A percentile compares a stretch with the other conserved stretches of the same genome.
These are phyloP conservation scores for Candida chilensis DNA, from an alignment of 805 yeast species.

Conservation along the genomic window DNA sequence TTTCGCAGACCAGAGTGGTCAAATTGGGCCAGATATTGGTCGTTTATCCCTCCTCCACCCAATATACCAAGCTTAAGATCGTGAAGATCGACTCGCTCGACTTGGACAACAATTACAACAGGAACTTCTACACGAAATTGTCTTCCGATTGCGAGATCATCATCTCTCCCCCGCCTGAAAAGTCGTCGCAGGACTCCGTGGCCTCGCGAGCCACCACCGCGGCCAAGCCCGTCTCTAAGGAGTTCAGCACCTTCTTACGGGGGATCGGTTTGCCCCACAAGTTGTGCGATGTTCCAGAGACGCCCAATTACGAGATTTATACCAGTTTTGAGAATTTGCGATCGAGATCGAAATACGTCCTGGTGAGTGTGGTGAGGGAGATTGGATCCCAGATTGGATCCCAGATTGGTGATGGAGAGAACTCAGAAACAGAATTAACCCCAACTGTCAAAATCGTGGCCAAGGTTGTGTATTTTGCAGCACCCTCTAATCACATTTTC, in stretches of 20 bases:
- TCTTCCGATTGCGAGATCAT: conserved; percentile 61
- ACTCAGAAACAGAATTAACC: too few relatives aligned
- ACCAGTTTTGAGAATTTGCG: conserved; percentile 35
- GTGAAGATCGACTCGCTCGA: conserved; percentile 33
- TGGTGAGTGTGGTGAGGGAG: too few relatives aligned
- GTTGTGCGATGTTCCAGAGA: conserved; percentile 12
- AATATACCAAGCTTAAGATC: conserved; percentile 49
- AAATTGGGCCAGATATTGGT: conserved; percentile 47
- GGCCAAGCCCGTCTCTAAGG: conserved; percentile 11
- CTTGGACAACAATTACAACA: conserved; percentile 28
- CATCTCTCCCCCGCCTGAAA: conserved; percentile 76
- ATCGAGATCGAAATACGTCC: too few relatives aligned
- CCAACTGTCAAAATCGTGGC: conserved; percentile 43
- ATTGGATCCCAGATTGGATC: too few relatives aligned
- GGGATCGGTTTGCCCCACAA: conserved; percentile 50
- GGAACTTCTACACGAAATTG: conserved; percentile 36
- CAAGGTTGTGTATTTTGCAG: conserved; percentile 27
- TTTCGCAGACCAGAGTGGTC: conserved; percentile 77
- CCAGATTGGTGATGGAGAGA: conserved; percentile 2
- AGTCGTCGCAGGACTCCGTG: conserved; percentile 13
- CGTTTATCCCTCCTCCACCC: conserved; percentile 60
- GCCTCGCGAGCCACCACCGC: conserved; percentile 9
- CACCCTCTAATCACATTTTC: conserved; percentile 32
- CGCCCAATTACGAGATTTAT: conserved; percentile 29
- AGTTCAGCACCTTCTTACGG: conserved; percentile 30